Evolutionary conservation across 495 filamentous ascomycete genomes (phyloP).

Genomic region (Annulohypoxylon nitens): DNA sequence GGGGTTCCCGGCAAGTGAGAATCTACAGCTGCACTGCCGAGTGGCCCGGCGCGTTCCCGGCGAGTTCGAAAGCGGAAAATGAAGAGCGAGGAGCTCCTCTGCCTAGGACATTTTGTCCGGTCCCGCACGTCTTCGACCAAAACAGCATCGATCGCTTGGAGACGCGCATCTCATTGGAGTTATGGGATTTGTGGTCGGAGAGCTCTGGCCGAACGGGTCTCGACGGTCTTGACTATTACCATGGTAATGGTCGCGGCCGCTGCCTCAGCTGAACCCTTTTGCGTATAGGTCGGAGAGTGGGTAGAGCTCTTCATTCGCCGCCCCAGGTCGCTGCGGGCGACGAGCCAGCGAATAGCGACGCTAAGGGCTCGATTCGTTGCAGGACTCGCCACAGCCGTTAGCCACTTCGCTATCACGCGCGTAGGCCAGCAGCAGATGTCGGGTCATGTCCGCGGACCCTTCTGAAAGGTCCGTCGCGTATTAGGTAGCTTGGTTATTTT

Average conservation of each 20-base stretch:
- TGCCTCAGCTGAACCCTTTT: conserved; percentile 43
- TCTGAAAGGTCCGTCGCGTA: conserved; percentile 15
- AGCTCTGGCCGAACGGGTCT: conserved; percentile 30
- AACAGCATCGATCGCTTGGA: conserved; percentile 47
- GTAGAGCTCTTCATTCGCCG: conserved; percentile 39
- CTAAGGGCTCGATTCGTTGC: conserved; percentile 36
- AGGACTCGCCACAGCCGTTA: conserved; percentile 42
- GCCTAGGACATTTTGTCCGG: conserved; percentile 30
- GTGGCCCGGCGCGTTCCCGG: conserved; percentile 25
- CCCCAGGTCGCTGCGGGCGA: conserved; percentile 27
- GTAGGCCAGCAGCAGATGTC: conserved; percentile 9
- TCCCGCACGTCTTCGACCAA: conserved; percentile 41
- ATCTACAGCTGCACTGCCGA: conserved; percentile 45
- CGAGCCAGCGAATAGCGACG: conserved; percentile 35
- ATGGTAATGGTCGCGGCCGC: conserved; percentile 31
- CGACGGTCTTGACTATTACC: conserved; percentile 32
- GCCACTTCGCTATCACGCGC: conserved; percentile 34
- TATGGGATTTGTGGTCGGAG: conserved; percentile 23
- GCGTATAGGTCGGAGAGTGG: conserved; percentile 33
- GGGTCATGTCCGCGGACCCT: conserved; percentile 22
- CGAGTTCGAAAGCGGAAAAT: conserved; percentile 41
- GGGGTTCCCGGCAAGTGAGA: conserved; percentile 43
- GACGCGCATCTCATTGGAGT: conserved; percentile 23
- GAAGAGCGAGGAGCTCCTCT: conserved; percentile 34
- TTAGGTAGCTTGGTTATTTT: conserved; percentile 7